Base-by-base conservation (phyloP, 2,329 filamentous ascomycete genomes). In the Neoascochyta sp. region DNA sequence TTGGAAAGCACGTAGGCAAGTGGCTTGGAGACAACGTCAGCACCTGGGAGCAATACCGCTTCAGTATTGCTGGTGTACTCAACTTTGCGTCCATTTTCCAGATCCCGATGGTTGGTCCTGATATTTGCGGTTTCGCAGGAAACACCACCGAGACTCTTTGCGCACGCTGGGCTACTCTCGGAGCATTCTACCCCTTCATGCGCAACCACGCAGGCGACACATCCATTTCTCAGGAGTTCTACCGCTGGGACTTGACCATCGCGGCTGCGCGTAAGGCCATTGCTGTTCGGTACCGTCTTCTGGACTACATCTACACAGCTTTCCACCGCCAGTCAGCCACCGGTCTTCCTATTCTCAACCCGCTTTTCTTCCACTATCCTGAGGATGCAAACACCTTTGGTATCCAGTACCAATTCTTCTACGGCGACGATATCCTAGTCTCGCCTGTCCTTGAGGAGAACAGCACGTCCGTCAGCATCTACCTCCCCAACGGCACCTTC, bases 291-390 rank as follows among this genome's bases (percentile, higher is more conserved):
- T 89, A 88, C 65, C 70, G 75, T 9, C 67, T 89, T 10, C 69
- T 89, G 4, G 83, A 87, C 50, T 88, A 88, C 63, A 71, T 86
- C 39, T 88, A 88, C 67, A 88, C 83, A 2, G 75, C 79, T 2
- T 70, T 86, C 52, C 68, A 79, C 50, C 62, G 65, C 29, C 75
- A 84, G 57, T 72, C 69, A 15, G 45, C 66, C 11, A 73, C 75
- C 17, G 84, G 84, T 16, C 71, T 72, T 3, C 82, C 85, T 0
- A 64, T 78, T 25, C 60, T 86, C 15, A 78, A 76, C 43, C 83
- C 84, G 0, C 57, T 87, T 34, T 86, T 83, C 62, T 89, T 80
- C 65, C 57, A 76, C 20, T 89, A 87, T 54, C 83, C 76, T 0
- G 41, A 64, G 7, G 76, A 80, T 34, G 38, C 51, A 7, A 68